A percentile compares a stretch with the other conserved stretches of the same genome.
phyloP scores from a whole-genome alignment of 2,329 filamentous ascomycete genomes.

The Lizonia empirigonia region DNA sequence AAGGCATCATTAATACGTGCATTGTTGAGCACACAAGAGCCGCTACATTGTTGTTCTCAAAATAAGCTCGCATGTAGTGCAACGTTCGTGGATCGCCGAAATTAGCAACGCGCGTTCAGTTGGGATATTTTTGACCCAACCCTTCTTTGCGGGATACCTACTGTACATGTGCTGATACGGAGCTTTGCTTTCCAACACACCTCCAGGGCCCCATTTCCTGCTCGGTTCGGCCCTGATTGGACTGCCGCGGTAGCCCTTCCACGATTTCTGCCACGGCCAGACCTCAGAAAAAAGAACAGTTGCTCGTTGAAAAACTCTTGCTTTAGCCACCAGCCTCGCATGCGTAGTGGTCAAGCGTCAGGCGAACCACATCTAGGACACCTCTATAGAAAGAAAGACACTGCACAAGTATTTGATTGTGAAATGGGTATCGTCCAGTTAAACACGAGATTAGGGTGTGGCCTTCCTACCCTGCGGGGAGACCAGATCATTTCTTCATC shows the following conservation, averaged over 20 bases:
- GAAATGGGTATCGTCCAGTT: conserved; percentile 9
- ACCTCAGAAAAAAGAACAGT: background rate
- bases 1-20: conserved; percentile 1
- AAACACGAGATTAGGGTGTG: background rate
- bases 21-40: conserved; percentile 9
- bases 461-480: background rate
- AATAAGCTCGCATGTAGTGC: conserved; percentile 6
- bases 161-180: too few relatives aligned
- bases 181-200: too few relatives aligned
- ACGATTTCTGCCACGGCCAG: background rate
- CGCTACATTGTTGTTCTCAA: conserved; percentile 1
- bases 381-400: background rate
- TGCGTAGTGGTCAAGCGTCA: background rate
- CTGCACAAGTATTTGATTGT: background rate
- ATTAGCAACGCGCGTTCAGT: background rate
- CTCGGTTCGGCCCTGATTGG: too few relatives aligned
- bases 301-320: background rate
- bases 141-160: background rate
- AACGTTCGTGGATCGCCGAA: conserved; percentile 1
- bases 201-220: too few relatives aligned
- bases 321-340: background rate
- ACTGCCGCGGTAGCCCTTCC: too few relatives aligned
- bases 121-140: background rate
- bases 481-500: conserved; percentile 50
- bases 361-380: background rate